Percentiles rank a stretch among this genome's conserved stretches.
Conservation (phyloP, 2,329 filamentous ascomycete species). For the Cytospora mali region DNA sequence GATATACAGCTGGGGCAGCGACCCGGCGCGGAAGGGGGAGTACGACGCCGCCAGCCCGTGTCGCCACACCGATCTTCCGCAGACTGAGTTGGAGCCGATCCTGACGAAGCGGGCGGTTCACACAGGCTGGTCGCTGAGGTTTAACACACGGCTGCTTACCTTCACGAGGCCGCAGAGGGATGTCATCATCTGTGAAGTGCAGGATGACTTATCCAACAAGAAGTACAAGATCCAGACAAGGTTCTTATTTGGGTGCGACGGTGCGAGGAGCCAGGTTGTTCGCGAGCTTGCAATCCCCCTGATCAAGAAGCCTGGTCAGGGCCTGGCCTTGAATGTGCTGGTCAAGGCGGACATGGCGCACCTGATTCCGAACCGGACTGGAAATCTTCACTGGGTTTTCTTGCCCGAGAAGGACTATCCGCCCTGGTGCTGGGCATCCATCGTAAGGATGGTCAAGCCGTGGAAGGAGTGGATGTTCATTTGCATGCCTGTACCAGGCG, state of each 20-base stretch:
- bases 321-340: slow-evolving; percentile 45
- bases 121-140: slow-evolving; percentile 46
- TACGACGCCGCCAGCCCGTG: slow-evolving; percentile 50
- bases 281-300: slow-evolving; percentile 42
- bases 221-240: slow-evolving; percentile 46
- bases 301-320: slow-evolving; percentile 38
- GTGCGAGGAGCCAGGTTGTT: slow-evolving; percentile 44
- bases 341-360: slow-evolving; percentile 50
- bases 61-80: slow-evolving; percentile 48
- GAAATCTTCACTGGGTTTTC: slow-evolving; percentile 64
- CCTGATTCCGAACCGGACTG: slow-evolving; percentile 51
- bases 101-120: slow-evolving; percentile 45
- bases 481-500: slow-evolving; percentile 47
- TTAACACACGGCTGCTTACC: slow-evolving; percentile 43
- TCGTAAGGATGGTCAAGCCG: slow-evolving; percentile 63
- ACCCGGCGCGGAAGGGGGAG: slow-evolving; percentile 48
- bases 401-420: slow-evolving; percentile 55
- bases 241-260: slow-evolving; percentile 61
- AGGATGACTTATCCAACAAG: slow-evolving; percentile 1
- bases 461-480: slow-evolving; percentile 67
- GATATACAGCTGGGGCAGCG: slow-evolving; percentile 54
- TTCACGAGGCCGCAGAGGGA: slow-evolving; percentile 34
- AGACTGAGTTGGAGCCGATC: slow-evolving; percentile 52
- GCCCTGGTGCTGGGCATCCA: slow-evolving; percentile 51
- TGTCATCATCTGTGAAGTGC: slow-evolving; percentile 24